A percentile compares a stretch with the other conserved stretches of the same genome.
These are phyloP conservation scores for Kalaharituber pfeilii DNA, from an alignment of 2,329 filamentous ascomycete species.

Conservation along the genomic window DNA sequence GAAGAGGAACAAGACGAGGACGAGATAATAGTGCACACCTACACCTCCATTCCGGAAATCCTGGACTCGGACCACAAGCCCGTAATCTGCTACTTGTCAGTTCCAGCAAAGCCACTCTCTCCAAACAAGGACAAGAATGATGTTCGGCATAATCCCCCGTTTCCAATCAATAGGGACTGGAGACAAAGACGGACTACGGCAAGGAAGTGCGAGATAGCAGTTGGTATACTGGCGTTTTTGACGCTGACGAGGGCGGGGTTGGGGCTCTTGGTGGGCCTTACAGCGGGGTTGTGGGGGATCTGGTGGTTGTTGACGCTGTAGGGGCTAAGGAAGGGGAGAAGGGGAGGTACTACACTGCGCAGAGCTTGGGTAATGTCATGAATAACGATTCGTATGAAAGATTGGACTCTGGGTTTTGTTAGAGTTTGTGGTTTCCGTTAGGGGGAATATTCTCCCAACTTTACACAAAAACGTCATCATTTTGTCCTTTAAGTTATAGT, in stretches of 20 bases:
- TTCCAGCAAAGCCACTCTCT: slow-evolving; percentile 39
- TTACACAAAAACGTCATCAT: too few relatives aligned
- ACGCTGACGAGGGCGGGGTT: slow-evolving; percentile 25
- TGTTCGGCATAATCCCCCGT: slow-evolving; percentile 35
- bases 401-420: too few relatives aligned
- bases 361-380: too few relatives aligned
- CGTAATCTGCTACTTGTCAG: slow-evolving; percentile 52
- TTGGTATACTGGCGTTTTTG: slow-evolving; percentile 42
- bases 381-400: too few relatives aligned
- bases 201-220: slow-evolving; percentile 40
- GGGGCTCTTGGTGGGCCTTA: slow-evolving; percentile 21
- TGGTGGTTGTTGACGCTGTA: slow-evolving; percentile 22
- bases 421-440: too few relatives aligned
- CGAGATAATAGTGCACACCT: slow-evolving; percentile 41
- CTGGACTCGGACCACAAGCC: slow-evolving; percentile 75
- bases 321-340: neutral
- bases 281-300: slow-evolving; percentile 23
- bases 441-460: too few relatives aligned
- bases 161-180: slow-evolving; percentile 41
- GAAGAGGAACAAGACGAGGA: slow-evolving; percentile 23
- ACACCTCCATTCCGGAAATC: slow-evolving; percentile 60
- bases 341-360: too few relatives aligned
- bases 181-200: slow-evolving; percentile 36
- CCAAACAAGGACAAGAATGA: slow-evolving; percentile 18
- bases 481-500: too few relatives aligned